These are phyloP conservation scores for Cardamine chenopodiifolia DNA, from an alignment of 345 rosid species.

Conservation along the genomic window DNA sequence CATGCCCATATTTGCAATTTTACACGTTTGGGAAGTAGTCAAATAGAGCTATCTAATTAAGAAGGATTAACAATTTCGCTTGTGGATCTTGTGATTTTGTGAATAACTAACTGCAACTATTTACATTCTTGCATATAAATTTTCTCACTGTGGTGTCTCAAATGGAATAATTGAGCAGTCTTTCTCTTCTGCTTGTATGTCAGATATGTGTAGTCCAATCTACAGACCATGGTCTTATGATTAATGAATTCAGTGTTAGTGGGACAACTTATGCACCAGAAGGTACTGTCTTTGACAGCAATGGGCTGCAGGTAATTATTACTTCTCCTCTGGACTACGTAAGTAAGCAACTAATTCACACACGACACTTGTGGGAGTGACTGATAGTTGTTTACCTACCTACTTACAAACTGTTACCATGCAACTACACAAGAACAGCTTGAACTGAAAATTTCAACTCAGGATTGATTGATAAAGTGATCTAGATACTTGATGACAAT, in stretches of 20 bases:
- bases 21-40: conserved; percentile 15
- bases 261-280: conserved; percentile 99
- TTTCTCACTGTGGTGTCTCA: conserved; percentile 12
- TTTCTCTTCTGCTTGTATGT: conserved; percentile 33
- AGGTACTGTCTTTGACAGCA: conserved; percentile 73
- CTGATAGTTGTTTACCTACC: conserved; percentile 13
- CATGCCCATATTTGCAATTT: conserved; percentile 7
- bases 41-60: conserved; percentile 6
- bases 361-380: conserved; percentile 7
- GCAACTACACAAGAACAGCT: conserved; percentile 7
- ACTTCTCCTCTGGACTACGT: conserved; percentile 14
- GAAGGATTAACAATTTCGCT: conserved; percentile 10
- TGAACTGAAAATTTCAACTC: conserved; percentile 8
- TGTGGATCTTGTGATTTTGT: conserved; percentile 17
- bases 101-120: conserved; percentile 8
- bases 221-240: conserved; percentile 59
- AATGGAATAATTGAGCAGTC: neutral
- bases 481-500: conserved; percentile 15
- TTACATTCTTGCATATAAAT: neutral
- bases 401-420: neutral
- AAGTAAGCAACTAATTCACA: conserved; percentile 15
- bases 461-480: conserved; percentile 11
- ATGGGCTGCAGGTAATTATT: conserved; percentile 64
- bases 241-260: conserved; percentile 75
- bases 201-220: conserved; percentile 92